Percentiles rank a stretch among this genome's conserved stretches.
Conservation (phyloP, 768 basidiomycete species). For the Phanerochaete carnosa region DNA sequence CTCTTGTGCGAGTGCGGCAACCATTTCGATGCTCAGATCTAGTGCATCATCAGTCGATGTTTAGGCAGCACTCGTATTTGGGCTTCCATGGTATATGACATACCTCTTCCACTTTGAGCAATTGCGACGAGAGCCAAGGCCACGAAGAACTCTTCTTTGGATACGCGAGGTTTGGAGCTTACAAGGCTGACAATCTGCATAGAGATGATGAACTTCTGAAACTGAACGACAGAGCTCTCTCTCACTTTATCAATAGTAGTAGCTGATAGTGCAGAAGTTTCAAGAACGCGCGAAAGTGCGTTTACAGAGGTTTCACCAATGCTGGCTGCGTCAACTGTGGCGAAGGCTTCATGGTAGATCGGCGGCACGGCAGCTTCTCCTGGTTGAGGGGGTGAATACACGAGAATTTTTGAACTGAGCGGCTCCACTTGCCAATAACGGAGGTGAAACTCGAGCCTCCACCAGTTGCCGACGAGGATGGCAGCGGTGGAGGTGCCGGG, state of each 20-base stretch:
- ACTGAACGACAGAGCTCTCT: conserved; percentile 6
- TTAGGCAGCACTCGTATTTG: neutral
- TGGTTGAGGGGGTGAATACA: conserved; percentile 23
- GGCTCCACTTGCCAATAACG: conserved; percentile 55
- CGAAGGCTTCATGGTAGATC: conserved; percentile 72
- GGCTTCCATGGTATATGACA: conserved; percentile 4
- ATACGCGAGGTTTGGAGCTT: conserved; percentile 74
- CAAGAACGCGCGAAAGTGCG: conserved; percentile 74
- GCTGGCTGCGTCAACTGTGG: conserved; percentile 65
- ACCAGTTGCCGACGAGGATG: conserved; percentile 41
- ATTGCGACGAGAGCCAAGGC: conserved; percentile 85
- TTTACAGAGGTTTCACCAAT: conserved; percentile 81
- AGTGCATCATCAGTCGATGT: neutral
- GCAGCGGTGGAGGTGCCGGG: conserved; percentile 61
- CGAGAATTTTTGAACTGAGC: neutral
- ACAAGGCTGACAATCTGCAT: conserved; percentile 86
- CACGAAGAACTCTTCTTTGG: conserved; percentile 89
- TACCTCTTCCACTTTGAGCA: conserved; percentile 80
- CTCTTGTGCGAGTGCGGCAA: conserved; percentile 72
- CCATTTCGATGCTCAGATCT: conserved; percentile 83
- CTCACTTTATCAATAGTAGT: conserved; percentile 77
- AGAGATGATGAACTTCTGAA: neutral
- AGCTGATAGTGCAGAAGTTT: conserved; percentile 77
- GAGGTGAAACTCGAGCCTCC: conserved; percentile 56
- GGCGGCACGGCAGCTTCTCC: conserved; percentile 79